Percentiles rank a stretch among this genome's conserved stretches.
Conservation (phyloP, 257 asterid genomes). For the Forsythia suspensa region DNA sequence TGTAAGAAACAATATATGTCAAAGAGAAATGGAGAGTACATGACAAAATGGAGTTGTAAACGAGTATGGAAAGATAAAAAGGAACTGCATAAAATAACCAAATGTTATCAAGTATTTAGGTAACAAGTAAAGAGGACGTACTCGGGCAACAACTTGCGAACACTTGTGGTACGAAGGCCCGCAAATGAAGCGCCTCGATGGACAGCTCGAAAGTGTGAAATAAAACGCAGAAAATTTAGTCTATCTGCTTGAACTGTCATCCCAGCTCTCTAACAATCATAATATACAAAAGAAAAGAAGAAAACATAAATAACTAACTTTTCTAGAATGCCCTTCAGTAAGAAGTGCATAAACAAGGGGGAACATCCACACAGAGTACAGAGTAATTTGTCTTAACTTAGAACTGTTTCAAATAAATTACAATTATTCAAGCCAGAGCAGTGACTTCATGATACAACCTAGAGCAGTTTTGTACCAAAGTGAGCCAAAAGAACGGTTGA, state of each 20-base stretch:
- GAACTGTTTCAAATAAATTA: not conserved
- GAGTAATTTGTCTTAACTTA: not conserved
- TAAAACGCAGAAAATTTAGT: slow-evolving; percentile 82
- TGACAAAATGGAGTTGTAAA: slow-evolving; percentile 9
- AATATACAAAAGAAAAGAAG: slow-evolving; percentile 22
- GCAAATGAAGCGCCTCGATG: slow-evolving; percentile 98
- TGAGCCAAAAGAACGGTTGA: slow-evolving; percentile 7
- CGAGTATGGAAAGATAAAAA: not conserved
- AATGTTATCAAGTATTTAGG: not conserved
- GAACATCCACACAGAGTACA: not conserved
- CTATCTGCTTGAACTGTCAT: slow-evolving; percentile 93
- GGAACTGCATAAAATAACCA: slow-evolving; percentile 9
- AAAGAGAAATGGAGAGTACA: slow-evolving; percentile 2
- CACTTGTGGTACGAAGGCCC: slow-evolving; percentile 97
- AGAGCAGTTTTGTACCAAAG: not conserved
- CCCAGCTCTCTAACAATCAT: slow-evolving; percentile 74
- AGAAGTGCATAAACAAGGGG: not conserved
- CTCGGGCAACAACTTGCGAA: slow-evolving; percentile 97
- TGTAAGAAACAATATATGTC: slow-evolving; percentile 26
- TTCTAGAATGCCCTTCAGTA: slow-evolving; percentile 16
- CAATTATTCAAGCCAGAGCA: not conserved
- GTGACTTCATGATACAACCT: slow-evolving; percentile 6
- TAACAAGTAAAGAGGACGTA: slow-evolving; percentile 45
- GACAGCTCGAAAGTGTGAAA: slow-evolving; percentile 95
- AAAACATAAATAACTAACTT: slow-evolving; percentile 14